Evolutionary conservation across 306 rosid genomes (phyloP).

Genomic region (Sindora glabra): DNA sequence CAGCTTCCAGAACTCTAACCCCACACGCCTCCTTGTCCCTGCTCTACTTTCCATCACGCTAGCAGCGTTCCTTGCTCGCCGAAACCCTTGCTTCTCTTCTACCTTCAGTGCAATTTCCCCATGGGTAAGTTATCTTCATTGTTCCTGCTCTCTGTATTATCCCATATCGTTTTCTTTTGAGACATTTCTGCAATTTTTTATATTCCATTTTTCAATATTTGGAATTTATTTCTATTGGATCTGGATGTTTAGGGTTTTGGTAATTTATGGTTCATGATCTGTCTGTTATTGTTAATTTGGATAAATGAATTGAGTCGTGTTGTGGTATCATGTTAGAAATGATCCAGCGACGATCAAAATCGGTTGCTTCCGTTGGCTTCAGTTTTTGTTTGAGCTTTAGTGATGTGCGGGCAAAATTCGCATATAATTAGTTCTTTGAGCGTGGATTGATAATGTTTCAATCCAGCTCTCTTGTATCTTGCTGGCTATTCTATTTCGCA

Average conservation of each 20-base stretch:
- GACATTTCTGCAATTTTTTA: not conserved
- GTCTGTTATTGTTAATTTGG: not conserved
- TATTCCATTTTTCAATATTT: not conserved
- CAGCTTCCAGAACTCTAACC: not conserved
- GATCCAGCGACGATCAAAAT: not conserved
- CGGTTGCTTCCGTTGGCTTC: not conserved
- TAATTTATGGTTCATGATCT: not conserved
- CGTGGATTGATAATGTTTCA: not conserved
- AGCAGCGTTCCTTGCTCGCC: not conserved
- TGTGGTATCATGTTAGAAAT: too few species aligned
- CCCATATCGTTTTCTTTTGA: not conserved
- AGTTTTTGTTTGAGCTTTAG: not conserved
- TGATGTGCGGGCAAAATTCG: not conserved
- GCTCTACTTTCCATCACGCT: not conserved
- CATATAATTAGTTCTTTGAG: not conserved
- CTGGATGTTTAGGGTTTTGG: slow-evolving; percentile 2
- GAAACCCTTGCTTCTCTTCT: slow-evolving; percentile 6
- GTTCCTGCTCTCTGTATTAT: not conserved
- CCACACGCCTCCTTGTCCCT: not conserved
- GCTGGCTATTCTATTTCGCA: not conserved
- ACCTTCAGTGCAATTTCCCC: not conserved
- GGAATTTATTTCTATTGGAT: slow-evolving; percentile 10
- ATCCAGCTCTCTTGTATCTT: not conserved
- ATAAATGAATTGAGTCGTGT: too few species aligned
- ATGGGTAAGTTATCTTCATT: slow-evolving; percentile 25